Conservation (phyloP, 1,284 basidiomycete genomes). For the Anthracocystis walkeri region DNA sequence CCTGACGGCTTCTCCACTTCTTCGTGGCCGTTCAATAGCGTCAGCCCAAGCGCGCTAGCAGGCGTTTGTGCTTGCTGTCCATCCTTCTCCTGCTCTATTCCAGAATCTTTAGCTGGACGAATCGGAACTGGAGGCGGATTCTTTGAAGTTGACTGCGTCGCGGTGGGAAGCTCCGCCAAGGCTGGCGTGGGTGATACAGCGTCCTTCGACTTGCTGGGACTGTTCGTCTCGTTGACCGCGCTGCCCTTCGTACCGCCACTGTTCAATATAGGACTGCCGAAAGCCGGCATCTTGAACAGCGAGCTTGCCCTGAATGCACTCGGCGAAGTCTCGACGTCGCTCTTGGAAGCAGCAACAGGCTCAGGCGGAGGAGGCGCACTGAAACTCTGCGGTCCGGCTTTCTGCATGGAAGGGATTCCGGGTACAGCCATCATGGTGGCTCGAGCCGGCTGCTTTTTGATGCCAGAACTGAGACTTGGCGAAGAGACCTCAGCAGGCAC, state of each 20-base stretch:
- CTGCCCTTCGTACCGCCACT: background rate
- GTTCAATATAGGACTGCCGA: conserved; percentile 35
- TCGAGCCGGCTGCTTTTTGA: conserved; percentile 57
- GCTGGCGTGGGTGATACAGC: background rate
- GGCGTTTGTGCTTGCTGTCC: background rate
- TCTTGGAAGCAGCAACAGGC: conserved; percentile 1
- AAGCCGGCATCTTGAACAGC: conserved; percentile 48
- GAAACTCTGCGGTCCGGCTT: conserved; percentile 56
- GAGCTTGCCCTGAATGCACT: conserved; percentile 32
- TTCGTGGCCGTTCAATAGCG: conserved; percentile 7
- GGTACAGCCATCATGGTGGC: conserved; percentile 65
- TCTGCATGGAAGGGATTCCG: conserved; percentile 60
- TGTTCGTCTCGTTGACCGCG: background rate
- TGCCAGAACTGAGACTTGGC: conserved; percentile 29
- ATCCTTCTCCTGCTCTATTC: background rate
- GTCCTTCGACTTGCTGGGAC: conserved; percentile 2
- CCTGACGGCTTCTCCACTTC: background rate
- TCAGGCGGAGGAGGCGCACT: conserved; percentile 44
- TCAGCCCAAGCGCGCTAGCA: conserved; percentile 21
- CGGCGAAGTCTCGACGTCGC: conserved; percentile 28
- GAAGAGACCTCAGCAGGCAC: conserved; percentile 12
- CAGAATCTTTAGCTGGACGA: background rate
- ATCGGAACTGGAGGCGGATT: conserved; percentile 17
- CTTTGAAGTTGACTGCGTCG: background rate
- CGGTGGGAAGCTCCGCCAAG: background rate